phyloP scores from a whole-genome alignment of 2,329 filamentous ascomycete genomes.

The Ascochyta fabae region DNA sequence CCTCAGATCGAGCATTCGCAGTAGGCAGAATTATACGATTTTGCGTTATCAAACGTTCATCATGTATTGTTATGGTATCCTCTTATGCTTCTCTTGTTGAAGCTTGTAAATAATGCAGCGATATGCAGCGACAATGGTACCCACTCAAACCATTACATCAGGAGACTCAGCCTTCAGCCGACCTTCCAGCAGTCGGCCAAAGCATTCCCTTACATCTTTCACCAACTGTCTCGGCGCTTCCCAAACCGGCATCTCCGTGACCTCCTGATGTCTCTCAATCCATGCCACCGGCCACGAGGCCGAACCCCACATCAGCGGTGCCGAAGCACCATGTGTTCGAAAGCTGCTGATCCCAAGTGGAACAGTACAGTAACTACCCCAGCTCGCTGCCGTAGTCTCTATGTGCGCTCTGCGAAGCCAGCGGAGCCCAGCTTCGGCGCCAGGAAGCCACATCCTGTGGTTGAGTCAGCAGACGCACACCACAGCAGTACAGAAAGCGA shows the following conservation, averaged over 20 bases:
- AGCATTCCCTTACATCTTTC: conserved; percentile 52
- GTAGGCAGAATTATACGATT: neutral
- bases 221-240: conserved; percentile 51
- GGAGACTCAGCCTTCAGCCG: conserved; percentile 13
- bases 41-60: neutral
- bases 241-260: conserved; percentile 48
- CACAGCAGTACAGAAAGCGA: too few species aligned
- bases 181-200: conserved; percentile 28
- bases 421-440: conserved; percentile 34
- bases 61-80: neutral
- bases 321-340: conserved; percentile 23
- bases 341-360: conserved; percentile 54
- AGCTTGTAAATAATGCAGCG: neutral
- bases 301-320: conserved; percentile 49
- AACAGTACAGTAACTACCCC: conserved; percentile 30
- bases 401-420: conserved; percentile 53
- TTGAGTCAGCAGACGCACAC: neutral
- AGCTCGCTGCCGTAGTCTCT: conserved; percentile 24
- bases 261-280: conserved; percentile 46
- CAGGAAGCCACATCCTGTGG: conserved; percentile 16
- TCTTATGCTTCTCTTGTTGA: neutral
- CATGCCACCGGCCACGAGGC: conserved; percentile 47
- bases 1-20: neutral
- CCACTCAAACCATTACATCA: neutral
- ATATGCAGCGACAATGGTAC: neutral